These are phyloP conservation scores for Cyberlindnera galapagoensis DNA, from an alignment of 805 yeast genomes.

Conservation along the genomic window DNA sequence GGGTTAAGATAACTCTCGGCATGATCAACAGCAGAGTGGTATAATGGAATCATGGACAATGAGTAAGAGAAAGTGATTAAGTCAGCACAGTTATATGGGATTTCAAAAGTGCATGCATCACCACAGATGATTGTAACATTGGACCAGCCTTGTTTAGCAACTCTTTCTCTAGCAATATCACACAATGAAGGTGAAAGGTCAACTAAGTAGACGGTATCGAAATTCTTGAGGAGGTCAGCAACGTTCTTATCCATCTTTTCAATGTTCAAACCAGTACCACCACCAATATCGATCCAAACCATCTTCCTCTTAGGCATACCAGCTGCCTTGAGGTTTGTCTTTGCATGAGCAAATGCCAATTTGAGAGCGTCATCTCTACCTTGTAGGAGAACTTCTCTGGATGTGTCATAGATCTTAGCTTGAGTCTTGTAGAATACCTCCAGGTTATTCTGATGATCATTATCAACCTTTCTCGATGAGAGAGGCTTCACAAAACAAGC, in stretches of 20 bases:
- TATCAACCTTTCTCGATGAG: conserved; percentile 21
- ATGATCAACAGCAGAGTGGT: conserved; percentile 71
- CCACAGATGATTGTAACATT: conserved; percentile 66
- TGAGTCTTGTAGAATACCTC: conserved; percentile 72
- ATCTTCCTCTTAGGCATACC: conserved; percentile 32
- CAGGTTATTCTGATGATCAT: conserved; percentile 26
- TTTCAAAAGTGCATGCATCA: conserved; percentile 67
- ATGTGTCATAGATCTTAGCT: conserved; percentile 69
- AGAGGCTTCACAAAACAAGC: conserved; percentile 31
- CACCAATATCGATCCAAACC: conserved; percentile 79
- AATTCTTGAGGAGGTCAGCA: conserved; percentile 29
- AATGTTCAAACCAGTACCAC: conserved; percentile 81
- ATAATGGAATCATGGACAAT: conserved; percentile 79
- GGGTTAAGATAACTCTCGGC: conserved; percentile 46
- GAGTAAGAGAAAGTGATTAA: conserved; percentile 75
- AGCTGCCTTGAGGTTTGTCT: conserved; percentile 12
- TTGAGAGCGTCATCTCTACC: conserved; percentile 64
- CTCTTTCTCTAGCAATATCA: conserved; percentile 59
- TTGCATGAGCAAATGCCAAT: conserved; percentile 52
- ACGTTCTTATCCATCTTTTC: conserved; percentile 62
- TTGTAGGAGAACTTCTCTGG: conserved; percentile 58
- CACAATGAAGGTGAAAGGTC: conserved; percentile 77
- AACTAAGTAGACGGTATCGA: conserved; percentile 62
- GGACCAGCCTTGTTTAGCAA: conserved; percentile 38
- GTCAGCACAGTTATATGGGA: conserved; percentile 51